phyloP scores from a whole-genome alignment of 495 filamentous ascomycete genomes.

The Neurospora sp. region DNA sequence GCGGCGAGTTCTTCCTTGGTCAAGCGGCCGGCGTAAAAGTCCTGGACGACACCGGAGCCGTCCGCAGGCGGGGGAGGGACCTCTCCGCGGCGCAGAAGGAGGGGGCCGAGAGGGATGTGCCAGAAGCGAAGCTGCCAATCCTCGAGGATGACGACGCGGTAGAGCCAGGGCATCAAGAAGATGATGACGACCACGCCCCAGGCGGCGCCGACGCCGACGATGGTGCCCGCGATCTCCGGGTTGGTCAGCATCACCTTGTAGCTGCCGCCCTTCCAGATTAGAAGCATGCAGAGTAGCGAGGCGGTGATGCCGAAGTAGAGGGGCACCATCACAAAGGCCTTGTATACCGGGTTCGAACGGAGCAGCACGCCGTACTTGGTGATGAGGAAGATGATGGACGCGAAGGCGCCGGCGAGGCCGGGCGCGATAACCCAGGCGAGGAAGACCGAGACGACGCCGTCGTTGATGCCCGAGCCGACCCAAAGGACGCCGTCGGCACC shows the following conservation, averaged over 20 bases:
- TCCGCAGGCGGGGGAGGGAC: conserved; percentile 33
- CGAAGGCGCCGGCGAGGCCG: conserved; percentile 41
- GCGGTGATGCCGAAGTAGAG: conserved; percentile 53
- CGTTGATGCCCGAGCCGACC: conserved; percentile 39
- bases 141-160: conserved; percentile 45
- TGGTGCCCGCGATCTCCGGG: conserved; percentile 11
- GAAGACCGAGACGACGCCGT: conserved; percentile 35
- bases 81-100: conserved; percentile 42
- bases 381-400: conserved; percentile 50
- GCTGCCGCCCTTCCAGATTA: conserved; percentile 46
- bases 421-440: conserved; percentile 54
- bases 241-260: conserved; percentile 36
- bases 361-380: conserved; percentile 55
- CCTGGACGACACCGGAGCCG: conserved; percentile 27
- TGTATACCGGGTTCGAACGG: conserved; percentile 46
- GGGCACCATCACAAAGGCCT: conserved; percentile 48
- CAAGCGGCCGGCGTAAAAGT: conserved; percentile 45
- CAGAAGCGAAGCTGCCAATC: conserved; percentile 49
- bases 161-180: conserved; percentile 55
- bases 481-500: conserved; percentile 40
- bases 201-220: conserved; percentile 10
- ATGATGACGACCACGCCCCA: conserved; percentile 6
- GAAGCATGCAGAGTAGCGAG: conserved; percentile 52
- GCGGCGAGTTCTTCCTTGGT: conserved; percentile 39
- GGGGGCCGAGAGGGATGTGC: conserved; percentile 47